Evolutionary conservation across 768 basidiomycete species (phyloP).

Genomic region (Lactarius trivialis): DNA sequence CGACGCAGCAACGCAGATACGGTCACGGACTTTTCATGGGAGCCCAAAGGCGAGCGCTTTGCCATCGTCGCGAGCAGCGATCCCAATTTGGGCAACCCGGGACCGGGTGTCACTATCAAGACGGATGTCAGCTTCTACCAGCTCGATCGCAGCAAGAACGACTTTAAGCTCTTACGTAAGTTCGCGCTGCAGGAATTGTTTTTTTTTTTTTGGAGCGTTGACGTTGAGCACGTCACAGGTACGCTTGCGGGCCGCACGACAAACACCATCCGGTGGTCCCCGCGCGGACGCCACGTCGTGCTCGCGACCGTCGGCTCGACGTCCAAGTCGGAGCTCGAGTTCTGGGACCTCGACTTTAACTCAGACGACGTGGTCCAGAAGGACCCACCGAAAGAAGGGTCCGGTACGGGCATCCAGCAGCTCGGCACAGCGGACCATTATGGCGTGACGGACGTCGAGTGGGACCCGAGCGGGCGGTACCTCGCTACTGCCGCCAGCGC

Average conservation of each 20-base stretch:
- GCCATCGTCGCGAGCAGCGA: conserved; percentile 92
- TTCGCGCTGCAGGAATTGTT: too few species aligned
- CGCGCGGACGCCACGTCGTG: conserved; percentile 91
- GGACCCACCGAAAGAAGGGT: conserved; percentile 56
- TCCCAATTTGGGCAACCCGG: conserved; percentile 86
- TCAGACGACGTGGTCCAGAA: conserved; percentile 45
- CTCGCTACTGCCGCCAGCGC: conserved; percentile 89
- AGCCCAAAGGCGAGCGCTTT: conserved; percentile 93
- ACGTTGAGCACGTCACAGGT: conserved; percentile 36
- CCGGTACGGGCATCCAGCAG: conserved; percentile 81
- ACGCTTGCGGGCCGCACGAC: conserved; percentile 76
- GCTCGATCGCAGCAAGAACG: conserved; percentile 85
- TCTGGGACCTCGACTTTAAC: conserved; percentile 97
- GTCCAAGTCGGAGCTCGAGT: conserved; percentile 94
- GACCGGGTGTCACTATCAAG: conserved; percentile 89
- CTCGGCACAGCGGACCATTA: conserved; percentile 90
- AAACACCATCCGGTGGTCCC: conserved; percentile 96
- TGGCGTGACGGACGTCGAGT: conserved; percentile 94
- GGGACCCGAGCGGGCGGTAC: conserved; percentile 96
- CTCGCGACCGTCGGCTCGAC: conserved; percentile 94
- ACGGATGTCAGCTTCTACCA: conserved; percentile 96
- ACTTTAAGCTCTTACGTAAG: conserved; percentile 86
- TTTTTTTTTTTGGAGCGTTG: conserved; percentile 4
- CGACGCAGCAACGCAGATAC: conserved; percentile 51
- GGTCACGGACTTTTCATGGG: conserved; percentile 96